Percentiles rank a stretch among this genome's conserved stretches.
Conservation (phyloP, 1,284 basidiomycete genomes). For the Sporisorium graminicola region DNA sequence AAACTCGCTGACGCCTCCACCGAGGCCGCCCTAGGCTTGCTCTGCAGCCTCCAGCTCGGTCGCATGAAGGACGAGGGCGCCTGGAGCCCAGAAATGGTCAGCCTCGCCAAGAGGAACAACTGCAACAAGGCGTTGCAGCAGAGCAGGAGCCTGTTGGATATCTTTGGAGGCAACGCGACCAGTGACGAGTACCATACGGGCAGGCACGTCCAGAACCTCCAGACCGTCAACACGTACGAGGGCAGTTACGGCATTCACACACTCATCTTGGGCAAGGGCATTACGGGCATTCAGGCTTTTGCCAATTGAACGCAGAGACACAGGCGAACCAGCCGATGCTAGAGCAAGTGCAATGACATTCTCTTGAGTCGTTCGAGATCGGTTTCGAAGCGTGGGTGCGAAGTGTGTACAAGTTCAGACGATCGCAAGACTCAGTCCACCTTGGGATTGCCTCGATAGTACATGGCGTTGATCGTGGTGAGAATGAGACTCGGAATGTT, state of each 20-base stretch:
- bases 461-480: slow-evolving; percentile 25
- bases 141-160: slow-evolving; percentile 75
- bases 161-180: slow-evolving; percentile 72
- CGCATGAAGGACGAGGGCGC: slow-evolving; percentile 85
- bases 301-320: slow-evolving; percentile 22
- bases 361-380: not conserved
- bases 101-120: slow-evolving; percentile 94
- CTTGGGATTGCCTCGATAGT: slow-evolving; percentile 41
- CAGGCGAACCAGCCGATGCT: too few relatives aligned
- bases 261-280: slow-evolving; percentile 88
- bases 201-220: slow-evolving; percentile 60
- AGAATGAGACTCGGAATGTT: slow-evolving; percentile 35
- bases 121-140: slow-evolving; percentile 82
- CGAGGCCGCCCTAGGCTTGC: slow-evolving; percentile 84
- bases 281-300: slow-evolving; percentile 88
- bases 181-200: slow-evolving; percentile 59
- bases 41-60: slow-evolving; percentile 80
- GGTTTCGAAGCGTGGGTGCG: not conserved
- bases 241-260: slow-evolving; percentile 69
- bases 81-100: slow-evolving; percentile 85
- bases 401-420: not conserved
- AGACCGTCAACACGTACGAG: slow-evolving; percentile 66
- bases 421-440: slow-evolving; percentile 18
- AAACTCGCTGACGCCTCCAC: slow-evolving; percentile 93
- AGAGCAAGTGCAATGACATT: not conserved